Evolutionary conservation across 768 basidiomycete genomes (phyloP).

Genomic region (Naematelia encephala): DNA sequence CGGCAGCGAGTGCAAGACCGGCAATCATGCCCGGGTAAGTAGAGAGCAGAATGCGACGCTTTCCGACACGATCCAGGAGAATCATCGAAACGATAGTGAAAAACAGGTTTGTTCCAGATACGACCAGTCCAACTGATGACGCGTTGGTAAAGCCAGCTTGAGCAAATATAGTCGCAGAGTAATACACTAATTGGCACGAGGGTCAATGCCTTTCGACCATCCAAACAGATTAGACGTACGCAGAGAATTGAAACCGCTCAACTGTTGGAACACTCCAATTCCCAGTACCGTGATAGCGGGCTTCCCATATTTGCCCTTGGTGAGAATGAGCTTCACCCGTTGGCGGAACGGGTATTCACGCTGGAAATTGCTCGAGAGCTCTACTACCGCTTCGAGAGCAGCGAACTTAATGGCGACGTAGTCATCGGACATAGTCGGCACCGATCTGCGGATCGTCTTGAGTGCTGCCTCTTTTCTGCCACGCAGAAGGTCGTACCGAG

Average conservation of each 20-base stretch:
- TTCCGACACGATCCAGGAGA: slow-evolving; percentile 35
- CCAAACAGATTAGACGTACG: slow-evolving; percentile 3
- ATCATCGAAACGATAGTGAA: slow-evolving; percentile 35
- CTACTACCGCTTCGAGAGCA: slow-evolving; percentile 29
- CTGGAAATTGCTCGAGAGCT: slow-evolving; percentile 17
- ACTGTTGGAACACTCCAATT: slow-evolving; percentile 35
- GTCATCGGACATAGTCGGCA: slow-evolving; percentile 13
- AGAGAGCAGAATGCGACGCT: slow-evolving; percentile 25
- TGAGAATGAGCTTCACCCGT: slow-evolving; percentile 17
- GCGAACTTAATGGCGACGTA: slow-evolving; percentile 30
- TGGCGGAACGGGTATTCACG: slow-evolving; percentile 1
- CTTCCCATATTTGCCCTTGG: slow-evolving; percentile 23
- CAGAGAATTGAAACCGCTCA: slow-evolving; percentile 40
- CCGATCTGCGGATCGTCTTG: slow-evolving; percentile 15
- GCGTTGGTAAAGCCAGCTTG: slow-evolving; percentile 33
- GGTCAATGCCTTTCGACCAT: not conserved
- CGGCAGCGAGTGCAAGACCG: slow-evolving; percentile 28
- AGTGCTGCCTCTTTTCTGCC: slow-evolving; percentile 22
- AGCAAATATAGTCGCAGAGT: slow-evolving; percentile 34
- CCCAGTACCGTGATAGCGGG: slow-evolving; percentile 28
- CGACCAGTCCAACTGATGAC: slow-evolving; percentile 28
- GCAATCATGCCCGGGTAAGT: slow-evolving; percentile 33
- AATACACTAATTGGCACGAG: slow-evolving; percentile 18
- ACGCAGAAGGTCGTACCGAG: slow-evolving; percentile 26
- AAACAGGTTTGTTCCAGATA: slow-evolving; percentile 32